Conservation (phyloP, 108 stramenopile species). For the Cyclostephanos invisitatus region DNA sequence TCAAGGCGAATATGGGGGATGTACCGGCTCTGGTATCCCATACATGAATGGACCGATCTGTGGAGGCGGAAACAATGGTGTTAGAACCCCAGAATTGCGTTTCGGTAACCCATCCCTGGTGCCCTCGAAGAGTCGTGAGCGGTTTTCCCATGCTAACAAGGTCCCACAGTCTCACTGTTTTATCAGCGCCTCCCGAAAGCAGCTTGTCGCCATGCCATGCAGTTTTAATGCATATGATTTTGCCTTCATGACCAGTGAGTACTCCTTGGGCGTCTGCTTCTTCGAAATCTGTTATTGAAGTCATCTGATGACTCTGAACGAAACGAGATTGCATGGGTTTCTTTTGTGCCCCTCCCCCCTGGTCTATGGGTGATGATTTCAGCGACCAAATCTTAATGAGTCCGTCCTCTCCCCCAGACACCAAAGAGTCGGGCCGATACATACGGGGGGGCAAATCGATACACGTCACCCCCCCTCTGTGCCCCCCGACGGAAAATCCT, state of each 20-base stretch:
- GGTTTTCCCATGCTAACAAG: slow-evolving; percentile 62
- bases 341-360: slow-evolving; percentile 14
- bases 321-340: slow-evolving; percentile 38
- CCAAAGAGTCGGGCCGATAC: slow-evolving; percentile 80
- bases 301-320: slow-evolving; percentile 45
- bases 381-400: slow-evolving; percentile 87
- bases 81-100: slow-evolving; percentile 85
- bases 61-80: slow-evolving; percentile 83
- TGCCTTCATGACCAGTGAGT: slow-evolving; percentile 75
- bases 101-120: slow-evolving; percentile 83
- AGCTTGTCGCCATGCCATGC: slow-evolving; percentile 90
- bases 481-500: slow-evolving; percentile 52
- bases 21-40: slow-evolving; percentile 81
- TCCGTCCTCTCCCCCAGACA: slow-evolving; percentile 87
- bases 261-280: slow-evolving; percentile 71
- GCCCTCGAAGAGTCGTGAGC: slow-evolving; percentile 64
- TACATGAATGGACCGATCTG: slow-evolving; percentile 78
- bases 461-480: slow-evolving; percentile 84
- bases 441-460: slow-evolving; percentile 82
- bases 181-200: slow-evolving; percentile 82
- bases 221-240: slow-evolving; percentile 74
- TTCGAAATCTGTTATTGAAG: slow-evolving; percentile 35
- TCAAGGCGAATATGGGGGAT: slow-evolving; percentile 72
- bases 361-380: slow-evolving; percentile 42
- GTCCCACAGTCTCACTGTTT: slow-evolving; percentile 82